phyloP scores from a whole-genome alignment of 2,329 filamentous ascomycete genomes.

The Colletotrichum sp. region DNA sequence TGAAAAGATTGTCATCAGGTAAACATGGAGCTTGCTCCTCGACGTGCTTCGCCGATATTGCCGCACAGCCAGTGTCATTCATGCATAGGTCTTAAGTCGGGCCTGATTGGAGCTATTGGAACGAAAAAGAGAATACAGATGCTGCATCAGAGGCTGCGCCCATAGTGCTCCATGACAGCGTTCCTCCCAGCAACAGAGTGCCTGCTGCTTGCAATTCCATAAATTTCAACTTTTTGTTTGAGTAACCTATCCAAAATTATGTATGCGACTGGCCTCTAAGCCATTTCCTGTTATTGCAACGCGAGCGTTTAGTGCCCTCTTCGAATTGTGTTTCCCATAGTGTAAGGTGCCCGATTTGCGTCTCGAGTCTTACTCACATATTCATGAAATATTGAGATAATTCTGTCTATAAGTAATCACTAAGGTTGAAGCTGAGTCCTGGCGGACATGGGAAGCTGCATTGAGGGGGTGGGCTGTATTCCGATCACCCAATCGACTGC shows the following conservation, averaged over 20 bases:
- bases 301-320: background rate
- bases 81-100: background rate
- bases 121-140: background rate
- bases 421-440: background rate
- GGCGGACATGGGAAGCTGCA: background rate
- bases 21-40: background rate
- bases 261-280: background rate
- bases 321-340: background rate
- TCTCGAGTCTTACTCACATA: background rate
- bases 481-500: background rate
- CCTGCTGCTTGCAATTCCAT: background rate
- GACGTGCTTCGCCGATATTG: background rate
- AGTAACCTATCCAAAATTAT: background rate
- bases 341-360: background rate
- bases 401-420: background rate
- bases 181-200: background rate
- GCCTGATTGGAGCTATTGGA: background rate
- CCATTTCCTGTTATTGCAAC: background rate
- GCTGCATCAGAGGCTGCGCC: background rate
- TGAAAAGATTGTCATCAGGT: background rate
- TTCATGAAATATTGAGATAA: background rate
- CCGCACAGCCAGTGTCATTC: background rate
- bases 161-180: background rate
- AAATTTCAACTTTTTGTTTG: background rate
- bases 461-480: background rate